Base-by-base conservation (phyloP, 768 basidiomycete species). In the Pleurotus sapidus region DNA sequence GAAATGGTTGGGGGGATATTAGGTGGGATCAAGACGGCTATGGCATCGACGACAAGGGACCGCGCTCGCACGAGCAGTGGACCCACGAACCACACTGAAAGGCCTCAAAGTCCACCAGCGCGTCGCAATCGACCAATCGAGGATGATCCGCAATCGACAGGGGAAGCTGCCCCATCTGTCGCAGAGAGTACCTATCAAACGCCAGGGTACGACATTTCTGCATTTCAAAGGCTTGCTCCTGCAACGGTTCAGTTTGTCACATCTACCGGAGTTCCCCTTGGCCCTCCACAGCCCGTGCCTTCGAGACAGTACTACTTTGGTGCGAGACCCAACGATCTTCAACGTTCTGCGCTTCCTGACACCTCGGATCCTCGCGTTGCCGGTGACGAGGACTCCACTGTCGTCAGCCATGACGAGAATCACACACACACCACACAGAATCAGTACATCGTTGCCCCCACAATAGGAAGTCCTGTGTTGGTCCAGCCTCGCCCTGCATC, bases 401-500 rank as follows among this genome's bases (percentile, higher is more conserved):
- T 38, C 51, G 24, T 54, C 39, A 54, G 51, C 11, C 51, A 42
- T 24, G 51, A 40, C 17, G 51, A 38, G 24, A 54, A 23, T 9
- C 51, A 54, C n/a, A 30, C 24, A 5, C 51, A 54, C 23, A 54
- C 51, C 15, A 20, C 39, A 11, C 51, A 54, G 38, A n/a, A 42
- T 39, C 37, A 54, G 15, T 12, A 40, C 15, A 20, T 42, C 23
- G 51, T 40, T 20, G 37, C 39, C 42, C 39, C 51, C 23, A 39
- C 27, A 7, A 56, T 47, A 27, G 55, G 43, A 45, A 74, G 72
- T n/a, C 78, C 77, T 0, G 59, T 76, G 27, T 67, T 74, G 39
- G 73, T 73, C 4, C 73, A 78, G 40, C 78, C 76, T 3, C 70
- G 68, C 15, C 76, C 70, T 11, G 76, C 72, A 3, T 68, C 78